Conservation (phyloP, 108 stramenopile species). For the Fragilaria radians region DNA sequence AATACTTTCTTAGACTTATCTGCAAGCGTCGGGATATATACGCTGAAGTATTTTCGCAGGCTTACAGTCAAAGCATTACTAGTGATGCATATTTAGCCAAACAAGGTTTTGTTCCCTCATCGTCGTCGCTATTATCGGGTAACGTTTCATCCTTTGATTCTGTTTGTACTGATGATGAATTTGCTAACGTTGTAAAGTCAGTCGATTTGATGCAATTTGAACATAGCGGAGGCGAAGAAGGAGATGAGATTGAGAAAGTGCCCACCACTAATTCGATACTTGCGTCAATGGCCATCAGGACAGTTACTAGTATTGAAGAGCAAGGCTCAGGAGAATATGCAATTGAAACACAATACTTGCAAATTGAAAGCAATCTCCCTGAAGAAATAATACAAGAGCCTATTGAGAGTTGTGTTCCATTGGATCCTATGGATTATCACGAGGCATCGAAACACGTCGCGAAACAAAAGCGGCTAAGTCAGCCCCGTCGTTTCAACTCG, state of each 20-base stretch:
- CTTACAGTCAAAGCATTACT: not conserved
- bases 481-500: not conserved
- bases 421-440: not conserved
- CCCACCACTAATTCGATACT: not conserved
- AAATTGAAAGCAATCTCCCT: not conserved
- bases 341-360: not conserved
- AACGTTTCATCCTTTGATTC: not conserved
- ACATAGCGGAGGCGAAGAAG: not conserved
- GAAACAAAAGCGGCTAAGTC: not conserved
- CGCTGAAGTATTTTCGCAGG: not conserved
- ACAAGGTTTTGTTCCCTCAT: not conserved
- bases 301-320: not conserved
- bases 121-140: not conserved
- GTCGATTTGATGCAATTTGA: not conserved
- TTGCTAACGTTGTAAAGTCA: not conserved
- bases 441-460: not conserved
- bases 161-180: not conserved
- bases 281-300: not conserved
- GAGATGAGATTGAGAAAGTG: not conserved
- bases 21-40: conserved; percentile 1
- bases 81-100: not conserved
- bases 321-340: not conserved
- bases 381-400: not conserved
- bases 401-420: not conserved
- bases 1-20: not conserved